phyloP scores from a whole-genome alignment of 306 rosid genomes.

The Glycyrrhiza uralensis region DNA sequence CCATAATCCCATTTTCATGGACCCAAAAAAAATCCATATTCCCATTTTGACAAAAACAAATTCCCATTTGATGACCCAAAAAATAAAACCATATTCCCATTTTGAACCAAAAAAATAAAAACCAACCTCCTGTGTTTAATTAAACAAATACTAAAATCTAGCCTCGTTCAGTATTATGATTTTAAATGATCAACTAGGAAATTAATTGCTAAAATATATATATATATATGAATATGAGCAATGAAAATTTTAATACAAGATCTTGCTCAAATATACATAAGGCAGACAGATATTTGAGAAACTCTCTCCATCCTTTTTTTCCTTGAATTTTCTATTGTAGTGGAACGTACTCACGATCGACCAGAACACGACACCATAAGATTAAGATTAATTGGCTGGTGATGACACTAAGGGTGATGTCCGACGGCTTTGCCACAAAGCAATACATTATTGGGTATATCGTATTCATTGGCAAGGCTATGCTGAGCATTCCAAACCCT shows the following conservation, averaged over 20 bases:
- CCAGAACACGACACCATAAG: conserved; percentile 18
- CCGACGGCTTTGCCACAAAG: conserved; percentile 87
- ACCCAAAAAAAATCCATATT: too few species aligned
- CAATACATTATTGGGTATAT: conserved; percentile 69
- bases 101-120: too few species aligned
- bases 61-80: too few species aligned
- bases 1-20: too few species aligned
- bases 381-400: too few species aligned
- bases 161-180: too few species aligned
- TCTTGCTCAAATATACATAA: conserved; percentile 19
- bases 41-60: too few species aligned
- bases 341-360: conserved; percentile 72
- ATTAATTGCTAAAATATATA: not conserved
- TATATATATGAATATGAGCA: not conserved
- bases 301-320: not conserved
- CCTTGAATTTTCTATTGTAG: conserved; percentile 13
- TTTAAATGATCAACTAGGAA: not conserved
- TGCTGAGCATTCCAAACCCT: conserved; percentile 71
- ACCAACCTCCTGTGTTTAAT: too few species aligned
- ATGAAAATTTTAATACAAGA: not conserved
- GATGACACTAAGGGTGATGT: conserved; percentile 32
- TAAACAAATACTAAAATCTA: too few species aligned
- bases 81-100: too few species aligned
- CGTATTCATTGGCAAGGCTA: conserved; percentile 65
- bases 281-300: not conserved